Base-by-base conservation (phyloP, 495 filamentous ascomycete species). In the Penicillium macrosclerotiorum region DNA sequence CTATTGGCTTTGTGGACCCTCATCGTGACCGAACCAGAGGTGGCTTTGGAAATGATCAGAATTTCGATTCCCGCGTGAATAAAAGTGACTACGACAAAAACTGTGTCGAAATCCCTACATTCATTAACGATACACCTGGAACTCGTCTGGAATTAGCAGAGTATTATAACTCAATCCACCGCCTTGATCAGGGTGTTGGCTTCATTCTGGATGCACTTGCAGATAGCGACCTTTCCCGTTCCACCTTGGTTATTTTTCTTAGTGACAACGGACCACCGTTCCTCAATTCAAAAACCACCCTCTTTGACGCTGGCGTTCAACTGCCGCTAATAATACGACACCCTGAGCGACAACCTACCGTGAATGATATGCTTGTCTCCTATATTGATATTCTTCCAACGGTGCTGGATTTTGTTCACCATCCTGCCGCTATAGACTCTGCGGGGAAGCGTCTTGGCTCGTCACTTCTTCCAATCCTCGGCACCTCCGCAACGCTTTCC, bases 261-360 rank as follows among this genome's bases (percentile, higher is more conserved):
- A 73, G 69, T 43, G 72, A 76, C 37, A 76, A 76, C 38, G 72
- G 72, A 0, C 63, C 71, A 1, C 71, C 72, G 1, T 76, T 76
- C 49, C 45, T 74, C 32, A 76, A 74, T 43, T 74, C 71, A 3
- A 76, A 76, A 37, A 74, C 71, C 5, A 73, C 69, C 0, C 55
- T 76, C 2, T 76, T 72, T 35, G 71, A 76, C 40, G 64, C 72
- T 3, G 71, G 72, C 27, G 52, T 73, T 0, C 60, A 59, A 14
- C 55, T 76, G 0, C 72, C 72, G 3, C 49, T 74, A n/a, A 57
- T 74, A 17, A 52, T 74, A 8, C 59, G 66, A 6, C 42, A 49
- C 6, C 70, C 72, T 2, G 54, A 55, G 1, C 44, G 41, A n/a
- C 7, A 52, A 7, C 5, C 42, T 1, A 61, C 55, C 4, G 47